Evolutionary conservation across 148 eudicot species (phyloP), one percentile per base, ranked within the genome.

Genomic region (Oxyria digyna): DNA sequence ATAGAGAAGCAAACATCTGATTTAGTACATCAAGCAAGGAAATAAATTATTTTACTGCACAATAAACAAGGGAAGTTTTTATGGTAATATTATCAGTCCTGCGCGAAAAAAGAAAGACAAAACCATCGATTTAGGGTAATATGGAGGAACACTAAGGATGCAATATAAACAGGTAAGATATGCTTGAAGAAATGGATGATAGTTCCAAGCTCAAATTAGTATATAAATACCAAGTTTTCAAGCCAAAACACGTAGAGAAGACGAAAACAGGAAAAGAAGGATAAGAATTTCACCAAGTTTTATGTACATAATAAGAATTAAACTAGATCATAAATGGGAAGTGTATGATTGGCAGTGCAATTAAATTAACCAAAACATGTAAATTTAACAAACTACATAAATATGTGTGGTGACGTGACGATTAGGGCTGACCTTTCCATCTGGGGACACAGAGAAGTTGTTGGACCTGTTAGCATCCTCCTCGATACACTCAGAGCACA

Each of bases 401-500:
- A n/a, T 4, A 9, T 18, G n/a, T 26, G 14, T 14, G 20, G 43
- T 9, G n/a, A n/a, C n/a, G n/a, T n/a, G n/a, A n/a, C n/a, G 18
- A 15, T 23, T 37, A 72, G 41, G 14, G 21, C 77, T 77, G 76
- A 91, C 97, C 96, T 89, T 85, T 71, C 73, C 79, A 72, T 87
- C 89, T 24, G 90, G 82, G 42, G 93, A 59, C n/a, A 59, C 38
- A 59, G 65, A 59, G 38, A 59, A 74, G 80, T 80, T 84, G 62
- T 76, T 72, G 43, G 85, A 78, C 75, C 81, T 85, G 76, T 87
- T 89, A 15, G 81, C 72, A 62, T 84, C 88, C 52, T 85, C 87
- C 52, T 89, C 95, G 17, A 85, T 78, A 82, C 98, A 93, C 48
- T 89, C 98, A 62, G 91, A 80, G 75, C 98, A 94, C 46, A 86